phyloP scores from a whole-genome alignment of 345 rosid species.

The Syzygium oleosum region DNA sequence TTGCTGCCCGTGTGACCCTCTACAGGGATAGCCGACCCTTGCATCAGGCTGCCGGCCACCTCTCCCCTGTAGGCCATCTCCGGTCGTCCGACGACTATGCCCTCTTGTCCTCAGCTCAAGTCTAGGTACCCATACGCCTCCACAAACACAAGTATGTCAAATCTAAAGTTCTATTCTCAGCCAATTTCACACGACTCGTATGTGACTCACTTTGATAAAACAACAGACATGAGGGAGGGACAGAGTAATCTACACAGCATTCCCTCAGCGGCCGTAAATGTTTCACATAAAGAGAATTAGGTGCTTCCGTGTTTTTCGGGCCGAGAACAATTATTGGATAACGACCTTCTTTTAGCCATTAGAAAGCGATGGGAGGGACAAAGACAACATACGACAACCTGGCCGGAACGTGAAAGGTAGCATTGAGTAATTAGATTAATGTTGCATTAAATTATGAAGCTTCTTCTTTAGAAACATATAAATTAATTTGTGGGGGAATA shows the following conservation, averaged over 20 bases:
- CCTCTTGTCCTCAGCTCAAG: not conserved
- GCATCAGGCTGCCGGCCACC: not conserved
- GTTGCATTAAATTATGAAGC: not conserved
- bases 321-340: not conserved
- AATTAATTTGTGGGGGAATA: not conserved
- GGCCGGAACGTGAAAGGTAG: not conserved
- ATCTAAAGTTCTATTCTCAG: not conserved
- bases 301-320: not conserved
- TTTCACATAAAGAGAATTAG: not conserved
- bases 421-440: not conserved
- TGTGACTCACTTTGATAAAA: not conserved
- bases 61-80: not conserved
- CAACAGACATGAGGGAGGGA: not conserved
- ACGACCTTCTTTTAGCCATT: not conserved
- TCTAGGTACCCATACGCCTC: not conserved
- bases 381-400: not conserved
- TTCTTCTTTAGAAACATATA: not conserved
- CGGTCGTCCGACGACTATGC: accelerated
- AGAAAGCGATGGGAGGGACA: not conserved
- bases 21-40: not conserved
- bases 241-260: not conserved
- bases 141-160: not conserved
- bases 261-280: not conserved
- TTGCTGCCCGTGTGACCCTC: too few species aligned
- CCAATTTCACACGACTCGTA: not conserved